These are phyloP conservation scores for Candida frijolesensis DNA, from an alignment of 1,139 yeast genomes.

Conservation along the genomic window DNA sequence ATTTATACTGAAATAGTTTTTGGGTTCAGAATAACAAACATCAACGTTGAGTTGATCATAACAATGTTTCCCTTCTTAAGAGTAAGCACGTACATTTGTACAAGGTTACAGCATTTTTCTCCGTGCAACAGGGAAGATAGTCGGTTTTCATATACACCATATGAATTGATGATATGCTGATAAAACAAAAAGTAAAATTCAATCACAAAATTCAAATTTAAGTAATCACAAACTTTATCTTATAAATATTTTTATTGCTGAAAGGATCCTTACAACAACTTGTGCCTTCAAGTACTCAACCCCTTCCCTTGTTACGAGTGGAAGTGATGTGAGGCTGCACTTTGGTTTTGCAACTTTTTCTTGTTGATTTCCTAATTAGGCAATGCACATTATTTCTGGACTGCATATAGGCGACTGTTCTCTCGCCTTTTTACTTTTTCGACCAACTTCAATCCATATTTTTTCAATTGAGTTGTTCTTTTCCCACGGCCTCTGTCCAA, in stretches of 20 bases:
- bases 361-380: slow-evolving; percentile 1
- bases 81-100: neutral
- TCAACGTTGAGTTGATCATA: neutral
- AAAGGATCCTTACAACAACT: neutral
- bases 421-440: neutral
- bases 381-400: neutral
- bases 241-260: too few relatives aligned
- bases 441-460: neutral
- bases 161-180: neutral
- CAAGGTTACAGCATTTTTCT: neutral
- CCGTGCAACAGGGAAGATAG: too few relatives aligned
- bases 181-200: neutral
- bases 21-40: slow-evolving; percentile 1
- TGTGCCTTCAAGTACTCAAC: too few relatives aligned
- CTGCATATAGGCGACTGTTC: neutral
- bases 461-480: slow-evolving; percentile 4
- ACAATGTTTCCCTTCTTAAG: neutral
- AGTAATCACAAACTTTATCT: neutral
- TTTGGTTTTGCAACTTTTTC: neutral
- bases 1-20: neutral
- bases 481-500: neutral
- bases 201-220: neutral
- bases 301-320: too few relatives aligned
- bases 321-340: neutral
- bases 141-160: neutral